A percentile compares a stretch with the other conserved stretches of the same genome.
phyloP scores from a whole-genome alignment of 345 rosid species.

The Acer campestre region DNA sequence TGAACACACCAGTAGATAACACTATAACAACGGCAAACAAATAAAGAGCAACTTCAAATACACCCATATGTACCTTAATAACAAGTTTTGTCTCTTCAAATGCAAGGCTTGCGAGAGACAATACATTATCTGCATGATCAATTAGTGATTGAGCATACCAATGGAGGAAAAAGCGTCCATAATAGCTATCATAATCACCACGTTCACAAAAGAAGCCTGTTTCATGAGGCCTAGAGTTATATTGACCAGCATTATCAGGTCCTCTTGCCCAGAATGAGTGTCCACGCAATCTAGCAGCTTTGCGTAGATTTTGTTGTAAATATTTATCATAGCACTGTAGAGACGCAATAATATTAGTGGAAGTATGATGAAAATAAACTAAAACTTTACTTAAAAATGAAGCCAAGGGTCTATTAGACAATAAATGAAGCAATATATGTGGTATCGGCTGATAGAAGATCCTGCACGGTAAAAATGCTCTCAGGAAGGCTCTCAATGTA shows the following conservation, averaged over 20 bases:
- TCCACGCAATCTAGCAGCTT: constrained; percentile 78
- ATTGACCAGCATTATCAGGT: constrained; percentile 90
- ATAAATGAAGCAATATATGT: background rate
- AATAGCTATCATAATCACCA: constrained; percentile 95
- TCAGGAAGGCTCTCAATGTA: background rate
- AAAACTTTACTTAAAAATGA: background rate
- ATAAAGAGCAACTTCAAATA: constrained; percentile 4
- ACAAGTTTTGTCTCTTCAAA: constrained; percentile 76
- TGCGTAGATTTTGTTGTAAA: constrained; percentile 64
- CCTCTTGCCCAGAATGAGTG: constrained; percentile 86
- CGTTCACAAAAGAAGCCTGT: constrained; percentile 88
- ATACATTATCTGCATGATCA: constrained; percentile 77
- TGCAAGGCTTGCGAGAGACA: constrained; percentile 80
- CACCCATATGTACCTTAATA: constrained; percentile 59
- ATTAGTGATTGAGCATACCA: constrained; percentile 82
- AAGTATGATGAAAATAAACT: constrained; percentile 2
- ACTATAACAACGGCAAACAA: background rate
- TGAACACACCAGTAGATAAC: background rate
- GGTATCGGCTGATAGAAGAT: background rate
- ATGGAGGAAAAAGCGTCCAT: constrained; percentile 86
- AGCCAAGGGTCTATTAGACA: background rate
- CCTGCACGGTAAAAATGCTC: background rate
- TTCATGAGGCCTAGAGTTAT: constrained; percentile 89
- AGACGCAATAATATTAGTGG: constrained; percentile 16
- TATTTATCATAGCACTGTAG: constrained; percentile 90